These are phyloP conservation scores for Penicillium psychrofluorescens DNA, from an alignment of 495 filamentous ascomycete genomes.

Conservation along the genomic window DNA sequence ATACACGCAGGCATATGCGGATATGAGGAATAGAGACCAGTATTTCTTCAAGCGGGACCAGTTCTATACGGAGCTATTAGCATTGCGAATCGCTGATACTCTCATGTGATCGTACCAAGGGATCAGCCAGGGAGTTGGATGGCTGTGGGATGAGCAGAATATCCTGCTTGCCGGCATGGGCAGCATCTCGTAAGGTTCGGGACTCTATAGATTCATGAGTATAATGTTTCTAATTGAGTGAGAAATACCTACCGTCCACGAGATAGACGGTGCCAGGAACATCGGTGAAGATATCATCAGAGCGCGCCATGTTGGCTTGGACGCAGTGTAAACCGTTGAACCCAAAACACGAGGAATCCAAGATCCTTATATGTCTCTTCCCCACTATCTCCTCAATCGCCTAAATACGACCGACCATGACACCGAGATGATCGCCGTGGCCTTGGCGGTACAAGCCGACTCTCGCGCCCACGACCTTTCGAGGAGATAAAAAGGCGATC, in stretches of 20 bases:
- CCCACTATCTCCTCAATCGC: no score
- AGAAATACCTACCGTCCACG: slow-evolving; percentile 12
- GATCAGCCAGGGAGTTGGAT: slow-evolving; percentile 17
- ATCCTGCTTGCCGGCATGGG: slow-evolving; percentile 16
- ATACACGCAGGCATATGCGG: slow-evolving; percentile 20
- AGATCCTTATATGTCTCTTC: no score
- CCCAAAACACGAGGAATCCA: no score
- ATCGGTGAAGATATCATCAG: slow-evolving; percentile 13
- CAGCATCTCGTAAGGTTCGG: slow-evolving; percentile 8
- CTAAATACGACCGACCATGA: no score
- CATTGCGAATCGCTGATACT: background rate
- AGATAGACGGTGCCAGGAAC: slow-evolving; percentile 28
- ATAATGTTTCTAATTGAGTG: background rate
- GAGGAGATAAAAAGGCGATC: background rate
- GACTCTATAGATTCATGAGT: slow-evolving; percentile 8
- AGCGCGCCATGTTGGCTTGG: slow-evolving; percentile 10
- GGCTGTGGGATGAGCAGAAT: slow-evolving; percentile 28
- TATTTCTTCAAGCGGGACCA: slow-evolving; percentile 20
- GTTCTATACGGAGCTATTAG: slow-evolving; percentile 9
- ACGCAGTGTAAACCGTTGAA: background rate
- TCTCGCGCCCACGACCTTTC: background rate
- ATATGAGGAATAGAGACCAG: slow-evolving; percentile 20
- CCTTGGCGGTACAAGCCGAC: slow-evolving; percentile 6
- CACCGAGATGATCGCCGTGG: no score
- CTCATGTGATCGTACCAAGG: slow-evolving; percentile 12